Base-by-base conservation (phyloP, 2,329 filamentous ascomycete genomes). In the Periconia sp. region DNA sequence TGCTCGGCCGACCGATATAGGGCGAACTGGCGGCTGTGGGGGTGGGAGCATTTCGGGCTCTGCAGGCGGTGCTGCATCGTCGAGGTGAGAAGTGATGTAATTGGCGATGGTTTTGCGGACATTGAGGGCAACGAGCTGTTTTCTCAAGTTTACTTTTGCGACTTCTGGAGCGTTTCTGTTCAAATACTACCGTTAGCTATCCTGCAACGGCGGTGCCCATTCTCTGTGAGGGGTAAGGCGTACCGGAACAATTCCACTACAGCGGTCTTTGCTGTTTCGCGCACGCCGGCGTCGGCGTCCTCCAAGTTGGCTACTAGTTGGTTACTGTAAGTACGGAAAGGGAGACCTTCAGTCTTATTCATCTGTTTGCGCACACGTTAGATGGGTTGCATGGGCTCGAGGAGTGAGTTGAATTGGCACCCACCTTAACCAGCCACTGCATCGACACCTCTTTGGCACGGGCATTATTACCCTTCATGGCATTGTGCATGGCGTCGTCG, bases 81-180 rank as follows among this genome's bases (percentile, higher is more conserved):
- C 85, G 45, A 97, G 84, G 58, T 89, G 87, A 51, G 89, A 84
- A 44, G 92, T 82, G 57, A 97, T 94, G 58, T 89, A 88, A 52
- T 87, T 84, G 57, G 90, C 88, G 65, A 96, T 97, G 14, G 91
- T 88, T 57, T 91, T 91, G 42, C 93, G 85, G 47, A 97, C 91
- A 66, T 91, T 91, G 73, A 90, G 89, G 65, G 85, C 86, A 69
- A 89, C 88, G 55, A 97, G 80, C 74, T 96, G 91, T 69, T 85
- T 89, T 77, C 94, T 94, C 33, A 97, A 78, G 67, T 97, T 92
- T 1, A 89, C 89, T 72, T 96, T 96, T 47, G 92, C 93, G 52
- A 86, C 81, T 60, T 89, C 88, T 15, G 92, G 89, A 0, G 91
- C 92, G 65, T 85, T 86, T 59, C 89, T 91, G 49, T 41, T 31